phyloP scores from a whole-genome alignment of 164 flowering plant genomes.

The Vitis cinerea region DNA sequence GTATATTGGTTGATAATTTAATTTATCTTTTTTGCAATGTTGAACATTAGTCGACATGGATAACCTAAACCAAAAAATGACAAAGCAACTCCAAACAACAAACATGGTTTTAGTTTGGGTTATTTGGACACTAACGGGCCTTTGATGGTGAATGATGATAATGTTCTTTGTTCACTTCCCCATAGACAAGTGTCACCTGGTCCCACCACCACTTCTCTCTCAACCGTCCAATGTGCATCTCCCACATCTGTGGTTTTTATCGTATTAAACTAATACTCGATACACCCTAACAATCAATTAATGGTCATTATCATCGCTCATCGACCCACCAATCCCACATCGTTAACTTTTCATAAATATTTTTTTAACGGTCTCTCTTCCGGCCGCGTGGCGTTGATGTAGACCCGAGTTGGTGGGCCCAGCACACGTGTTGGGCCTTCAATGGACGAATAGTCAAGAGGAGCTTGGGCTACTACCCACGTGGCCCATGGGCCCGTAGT shows the following conservation, averaged over 20 bases:
- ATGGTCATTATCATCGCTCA: neutral
- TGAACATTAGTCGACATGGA: too few relatives aligned
- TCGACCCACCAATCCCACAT: neutral
- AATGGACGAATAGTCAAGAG: neutral
- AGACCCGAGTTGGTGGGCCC: neutral
- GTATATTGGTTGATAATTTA: too few relatives aligned
- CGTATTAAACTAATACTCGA: neutral
- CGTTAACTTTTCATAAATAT: neutral
- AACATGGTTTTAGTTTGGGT: too few relatives aligned
- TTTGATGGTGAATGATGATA: conserved; percentile 9
- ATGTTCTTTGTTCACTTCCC: neutral
- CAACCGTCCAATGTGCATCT: conserved; percentile 22
- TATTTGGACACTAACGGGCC: too few relatives aligned
- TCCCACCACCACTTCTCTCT: conserved; percentile 7
- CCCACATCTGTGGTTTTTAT: neutral
- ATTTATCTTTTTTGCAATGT: too few relatives aligned
- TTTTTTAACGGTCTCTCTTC: conserved; percentile 5
- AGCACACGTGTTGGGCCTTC: conserved; percentile 9
- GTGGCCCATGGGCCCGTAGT: conserved; percentile 10
- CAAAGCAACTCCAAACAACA: too few relatives aligned
- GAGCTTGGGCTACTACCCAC: conserved; percentile 7
- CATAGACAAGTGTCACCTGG: neutral
- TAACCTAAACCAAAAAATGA: too few relatives aligned
- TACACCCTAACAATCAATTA: conserved; percentile 17
- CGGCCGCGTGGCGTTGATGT: conserved; percentile 7